These are phyloP conservation scores for Amaranthus cruentus DNA, from an alignment of 148 eudicot species.

Conservation along the genomic window DNA sequence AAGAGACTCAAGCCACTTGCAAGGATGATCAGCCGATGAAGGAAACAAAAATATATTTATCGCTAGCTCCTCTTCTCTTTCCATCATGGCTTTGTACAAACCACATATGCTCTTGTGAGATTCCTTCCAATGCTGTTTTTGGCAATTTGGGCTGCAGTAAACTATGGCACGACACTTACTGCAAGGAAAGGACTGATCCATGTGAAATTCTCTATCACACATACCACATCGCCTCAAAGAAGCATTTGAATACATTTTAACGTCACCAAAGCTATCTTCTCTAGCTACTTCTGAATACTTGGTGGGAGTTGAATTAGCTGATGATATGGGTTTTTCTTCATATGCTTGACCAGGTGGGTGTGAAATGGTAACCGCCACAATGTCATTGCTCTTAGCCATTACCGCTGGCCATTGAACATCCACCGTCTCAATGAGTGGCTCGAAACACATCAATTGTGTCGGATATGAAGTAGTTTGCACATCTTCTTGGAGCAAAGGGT, in stretches of 20 bases:
- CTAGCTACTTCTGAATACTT: slow-evolving; percentile 30
- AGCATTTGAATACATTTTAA: slow-evolving; percentile 16
- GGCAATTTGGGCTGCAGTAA: slow-evolving; percentile 43
- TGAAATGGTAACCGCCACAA: slow-evolving; percentile 59
- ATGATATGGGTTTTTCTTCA: slow-evolving; percentile 39
- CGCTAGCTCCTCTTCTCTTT: slow-evolving; percentile 47
- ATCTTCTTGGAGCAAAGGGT: slow-evolving; percentile 52
- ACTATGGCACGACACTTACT: slow-evolving; percentile 35
- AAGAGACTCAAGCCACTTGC: slow-evolving; percentile 47
- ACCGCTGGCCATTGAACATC: slow-evolving; percentile 63
- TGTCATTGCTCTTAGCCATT: slow-evolving; percentile 40
- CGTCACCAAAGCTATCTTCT: slow-evolving; percentile 40
- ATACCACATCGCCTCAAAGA: slow-evolving; percentile 38
- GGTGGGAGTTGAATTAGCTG: slow-evolving; percentile 45
- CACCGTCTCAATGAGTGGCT: slow-evolving; percentile 66
- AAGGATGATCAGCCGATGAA: slow-evolving; percentile 35
- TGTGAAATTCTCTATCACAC: slow-evolving; percentile 44
- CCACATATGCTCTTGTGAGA: slow-evolving; percentile 41
- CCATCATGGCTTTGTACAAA: slow-evolving; percentile 57
- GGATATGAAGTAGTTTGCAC: slow-evolving; percentile 28
- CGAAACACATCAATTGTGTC: slow-evolving; percentile 35
- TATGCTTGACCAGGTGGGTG: slow-evolving; percentile 58
- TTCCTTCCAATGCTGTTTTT: slow-evolving; percentile 51
- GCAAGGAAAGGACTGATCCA: slow-evolving; percentile 41
- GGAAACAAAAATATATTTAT: slow-evolving; percentile 48